These are phyloP conservation scores for Hypoxylon sp. DNA, from an alignment of 2,329 filamentous ascomycete genomes.

Conservation along the genomic window DNA sequence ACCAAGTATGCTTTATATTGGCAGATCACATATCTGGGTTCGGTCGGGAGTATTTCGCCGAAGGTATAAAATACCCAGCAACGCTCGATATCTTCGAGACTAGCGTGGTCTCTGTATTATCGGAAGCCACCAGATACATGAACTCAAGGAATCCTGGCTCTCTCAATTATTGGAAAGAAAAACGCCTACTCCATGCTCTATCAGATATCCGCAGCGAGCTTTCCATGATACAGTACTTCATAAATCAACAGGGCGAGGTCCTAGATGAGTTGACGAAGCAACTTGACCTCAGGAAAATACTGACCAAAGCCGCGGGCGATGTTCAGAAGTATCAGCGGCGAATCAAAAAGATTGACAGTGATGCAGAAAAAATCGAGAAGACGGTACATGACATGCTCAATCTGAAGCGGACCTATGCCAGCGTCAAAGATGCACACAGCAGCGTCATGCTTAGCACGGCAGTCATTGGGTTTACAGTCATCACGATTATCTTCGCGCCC, in stretches of 20 bases:
- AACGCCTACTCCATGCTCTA: constrained; percentile 13
- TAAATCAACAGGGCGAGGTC: constrained; percentile 28
- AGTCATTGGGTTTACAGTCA: constrained; percentile 28
- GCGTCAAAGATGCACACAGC: constrained; percentile 24
- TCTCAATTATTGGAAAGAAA: constrained; percentile 15
- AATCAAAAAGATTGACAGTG: background rate
- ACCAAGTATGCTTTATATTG: too few species aligned
- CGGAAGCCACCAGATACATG: background rate
- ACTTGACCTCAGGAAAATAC: too few species aligned
- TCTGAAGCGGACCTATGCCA: constrained; percentile 28
- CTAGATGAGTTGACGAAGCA: constrained; percentile 20
- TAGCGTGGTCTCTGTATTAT: background rate
- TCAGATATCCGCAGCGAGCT: constrained; percentile 28
- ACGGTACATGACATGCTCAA: constrained; percentile 15
- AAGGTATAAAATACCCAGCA: background rate
- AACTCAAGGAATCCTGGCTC: background rate
- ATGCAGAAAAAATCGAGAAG: constrained; percentile 21
- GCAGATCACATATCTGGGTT: background rate
- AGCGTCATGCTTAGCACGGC: constrained; percentile 12
- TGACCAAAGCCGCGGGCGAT: too few species aligned
- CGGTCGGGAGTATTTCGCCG: background rate
- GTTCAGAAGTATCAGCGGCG: constrained; percentile 4
- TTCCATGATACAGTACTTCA: constrained; percentile 22
- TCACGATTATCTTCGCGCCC: constrained; percentile 32
- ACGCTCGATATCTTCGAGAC: background rate